Evolutionary conservation across 345 rosid genomes (phyloP).

Genomic region (Lumnitzera racemosa): DNA sequence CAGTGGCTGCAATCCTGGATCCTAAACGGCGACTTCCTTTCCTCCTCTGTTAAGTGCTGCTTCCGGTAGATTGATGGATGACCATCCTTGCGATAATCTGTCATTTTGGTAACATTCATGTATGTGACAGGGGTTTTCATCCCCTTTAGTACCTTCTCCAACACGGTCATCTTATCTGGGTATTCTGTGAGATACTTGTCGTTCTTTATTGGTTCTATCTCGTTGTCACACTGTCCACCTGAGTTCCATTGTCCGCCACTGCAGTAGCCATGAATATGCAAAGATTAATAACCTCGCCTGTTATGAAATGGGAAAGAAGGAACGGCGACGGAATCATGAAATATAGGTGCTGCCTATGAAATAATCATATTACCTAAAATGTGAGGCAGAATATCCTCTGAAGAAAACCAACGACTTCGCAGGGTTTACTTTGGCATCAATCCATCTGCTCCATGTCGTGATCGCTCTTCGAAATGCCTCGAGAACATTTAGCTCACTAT

Average conservation of each 20-base stretch:
- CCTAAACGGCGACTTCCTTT: slow-evolving; percentile 42
- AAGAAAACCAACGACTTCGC: slow-evolving; percentile 63
- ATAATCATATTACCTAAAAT: slow-evolving; percentile 58
- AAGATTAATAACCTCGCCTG: too few species aligned
- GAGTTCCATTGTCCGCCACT: slow-evolving; percentile 99
- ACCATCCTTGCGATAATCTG: slow-evolving; percentile 86
- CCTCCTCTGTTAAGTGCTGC: slow-evolving; percentile 29
- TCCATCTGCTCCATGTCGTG: slow-evolving; percentile 90
- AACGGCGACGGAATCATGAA: background rate
- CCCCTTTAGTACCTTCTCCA: slow-evolving; percentile 63
- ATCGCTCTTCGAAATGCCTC: slow-evolving; percentile 90
- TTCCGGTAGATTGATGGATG: slow-evolving; percentile 90
- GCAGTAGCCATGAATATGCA: slow-evolving; percentile 5
- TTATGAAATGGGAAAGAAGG: background rate
- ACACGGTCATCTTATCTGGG: slow-evolving; percentile 69
- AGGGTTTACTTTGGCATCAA: slow-evolving; percentile 70
- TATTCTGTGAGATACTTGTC: slow-evolving; percentile 55
- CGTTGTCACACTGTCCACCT: slow-evolving; percentile 82
- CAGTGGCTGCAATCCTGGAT: slow-evolving; percentile 98
- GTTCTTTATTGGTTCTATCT: slow-evolving; percentile 81
- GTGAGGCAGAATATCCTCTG: slow-evolving; percentile 90
- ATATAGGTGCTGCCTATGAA: too few species aligned
- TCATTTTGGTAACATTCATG: slow-evolving; percentile 74
- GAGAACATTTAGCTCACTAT: slow-evolving; percentile 63
- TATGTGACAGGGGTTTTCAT: slow-evolving; percentile 78